These are phyloP conservation scores for Themeda triandra DNA, from an alignment of 176 grass and related monocot species.

Conservation along the genomic window DNA sequence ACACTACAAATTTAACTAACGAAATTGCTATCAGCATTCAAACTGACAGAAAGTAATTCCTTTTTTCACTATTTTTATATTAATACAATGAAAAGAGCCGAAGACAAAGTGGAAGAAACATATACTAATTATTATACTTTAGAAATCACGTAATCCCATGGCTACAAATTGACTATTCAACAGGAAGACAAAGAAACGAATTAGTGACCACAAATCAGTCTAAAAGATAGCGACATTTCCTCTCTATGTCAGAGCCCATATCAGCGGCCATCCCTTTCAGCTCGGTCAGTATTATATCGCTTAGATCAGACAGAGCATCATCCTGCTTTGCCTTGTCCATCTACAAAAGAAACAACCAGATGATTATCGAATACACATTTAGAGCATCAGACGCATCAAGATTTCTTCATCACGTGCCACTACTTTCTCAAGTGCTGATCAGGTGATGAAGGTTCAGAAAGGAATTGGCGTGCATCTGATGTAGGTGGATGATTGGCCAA, in stretches of 20 bases:
- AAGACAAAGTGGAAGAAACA: neutral
- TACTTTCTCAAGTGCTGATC: conserved; percentile 64
- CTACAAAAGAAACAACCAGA: conserved; percentile 28
- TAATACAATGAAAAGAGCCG: neutral
- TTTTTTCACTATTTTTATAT: neutral
- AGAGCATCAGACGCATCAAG: neutral
- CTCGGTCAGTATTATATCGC: conserved; percentile 60
- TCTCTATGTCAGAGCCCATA: conserved; percentile 84
- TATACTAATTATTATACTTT: neutral
- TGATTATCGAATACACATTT: neutral
- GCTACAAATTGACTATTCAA: no score
- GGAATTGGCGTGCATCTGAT: conserved; percentile 41
- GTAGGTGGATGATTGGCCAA: conserved; percentile 34
- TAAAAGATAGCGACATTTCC: conserved; percentile 2
- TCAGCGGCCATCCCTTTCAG: conserved; percentile 86
- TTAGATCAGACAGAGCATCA: conserved; percentile 70
- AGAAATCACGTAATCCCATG: neutral
- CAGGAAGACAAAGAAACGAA: neutral
- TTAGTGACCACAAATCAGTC: neutral
- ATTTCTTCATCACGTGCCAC: conserved; percentile 42
- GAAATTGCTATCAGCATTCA: neutral
- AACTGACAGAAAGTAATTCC: neutral
- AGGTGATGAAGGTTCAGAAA: conserved; percentile 47
- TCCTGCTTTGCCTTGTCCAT: conserved; percentile 89
- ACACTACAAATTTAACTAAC: neutral